Conservation (phyloP, 2,329 filamentous ascomycete genomes). For the Dendryphion nanum region DNA sequence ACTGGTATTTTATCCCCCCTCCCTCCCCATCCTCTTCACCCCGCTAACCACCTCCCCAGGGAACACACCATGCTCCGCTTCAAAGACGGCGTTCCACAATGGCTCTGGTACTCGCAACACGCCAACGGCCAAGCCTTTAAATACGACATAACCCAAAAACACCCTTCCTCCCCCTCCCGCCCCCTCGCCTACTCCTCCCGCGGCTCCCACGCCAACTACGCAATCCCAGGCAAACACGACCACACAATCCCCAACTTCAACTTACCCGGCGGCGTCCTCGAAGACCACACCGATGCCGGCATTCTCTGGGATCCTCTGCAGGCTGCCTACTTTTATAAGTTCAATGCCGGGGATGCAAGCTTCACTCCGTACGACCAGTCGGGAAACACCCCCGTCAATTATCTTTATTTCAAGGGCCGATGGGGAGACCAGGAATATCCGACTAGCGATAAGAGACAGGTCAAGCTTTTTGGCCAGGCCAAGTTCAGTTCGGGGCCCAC, state of each 20-base stretch:
- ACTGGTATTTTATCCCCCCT: constrained; percentile 41
- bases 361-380: constrained; percentile 50
- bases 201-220: constrained; percentile 66
- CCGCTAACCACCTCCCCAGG: constrained; percentile 18
- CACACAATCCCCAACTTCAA: constrained; percentile 63
- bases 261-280: constrained; percentile 50
- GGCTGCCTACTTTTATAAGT: constrained; percentile 57
- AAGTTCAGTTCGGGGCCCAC: constrained; percentile 60
- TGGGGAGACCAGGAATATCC: constrained; percentile 65
- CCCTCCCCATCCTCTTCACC: not conserved
- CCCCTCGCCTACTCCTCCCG: constrained; percentile 60
- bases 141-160: constrained; percentile 54
- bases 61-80: constrained; percentile 70
- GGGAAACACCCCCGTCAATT: constrained; percentile 49
- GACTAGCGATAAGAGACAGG: constrained; percentile 50
- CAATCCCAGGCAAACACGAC: constrained; percentile 59
- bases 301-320: constrained; percentile 60
- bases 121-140: constrained; percentile 61
- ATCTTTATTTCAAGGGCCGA: constrained; percentile 56
- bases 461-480: constrained; percentile 42
- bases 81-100: constrained; percentile 52
- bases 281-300: constrained; percentile 57
- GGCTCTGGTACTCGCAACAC: constrained; percentile 65
- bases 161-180: constrained; percentile 47
- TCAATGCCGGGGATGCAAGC: constrained; percentile 38